Conservation (phyloP, 2,329 filamentous ascomycete genomes). For the Venturiaceae sp. region DNA sequence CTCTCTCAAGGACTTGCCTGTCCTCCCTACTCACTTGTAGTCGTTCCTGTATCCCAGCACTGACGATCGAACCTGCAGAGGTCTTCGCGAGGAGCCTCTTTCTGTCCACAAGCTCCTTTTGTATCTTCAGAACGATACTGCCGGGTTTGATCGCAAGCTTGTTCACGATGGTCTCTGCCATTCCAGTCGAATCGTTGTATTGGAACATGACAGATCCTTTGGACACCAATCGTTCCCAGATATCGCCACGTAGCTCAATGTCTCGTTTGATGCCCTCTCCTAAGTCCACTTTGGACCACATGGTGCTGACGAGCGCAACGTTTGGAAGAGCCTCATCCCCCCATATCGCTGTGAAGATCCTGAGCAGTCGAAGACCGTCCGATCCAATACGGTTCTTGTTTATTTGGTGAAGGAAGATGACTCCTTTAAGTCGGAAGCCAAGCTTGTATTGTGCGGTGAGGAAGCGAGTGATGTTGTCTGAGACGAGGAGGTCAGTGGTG, state of each 20-base stretch:
- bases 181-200: constrained; percentile 13
- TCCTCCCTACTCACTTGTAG: background rate
- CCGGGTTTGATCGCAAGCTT: constrained; percentile 7
- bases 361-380: constrained; percentile 12
- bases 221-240: constrained; percentile 14
- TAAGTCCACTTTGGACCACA: constrained; percentile 13
- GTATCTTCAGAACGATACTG: constrained; percentile 14
- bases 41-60: background rate
- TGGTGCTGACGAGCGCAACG: constrained; percentile 15
- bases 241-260: constrained; percentile 14
- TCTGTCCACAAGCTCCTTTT: constrained; percentile 14
- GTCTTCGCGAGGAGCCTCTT: constrained; percentile 13
- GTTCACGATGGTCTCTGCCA: constrained; percentile 11
- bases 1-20: background rate
- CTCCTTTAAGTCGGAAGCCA: constrained; percentile 17
- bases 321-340: constrained; percentile 14
- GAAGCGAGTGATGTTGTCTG: constrained; percentile 18
- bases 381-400: constrained; percentile 17
- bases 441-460: constrained; percentile 16
- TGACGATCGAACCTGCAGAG: constrained; percentile 10
- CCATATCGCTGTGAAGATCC: constrained; percentile 18
- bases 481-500: constrained; percentile 20
- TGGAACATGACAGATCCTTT: constrained; percentile 11
- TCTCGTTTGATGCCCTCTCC: constrained; percentile 10
- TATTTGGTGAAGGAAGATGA: constrained; percentile 26